A percentile compares a stretch with the other conserved stretches of the same genome.
phyloP scores from a whole-genome alignment of 805 yeast species.

The Wickerhamomyces pijperi region DNA sequence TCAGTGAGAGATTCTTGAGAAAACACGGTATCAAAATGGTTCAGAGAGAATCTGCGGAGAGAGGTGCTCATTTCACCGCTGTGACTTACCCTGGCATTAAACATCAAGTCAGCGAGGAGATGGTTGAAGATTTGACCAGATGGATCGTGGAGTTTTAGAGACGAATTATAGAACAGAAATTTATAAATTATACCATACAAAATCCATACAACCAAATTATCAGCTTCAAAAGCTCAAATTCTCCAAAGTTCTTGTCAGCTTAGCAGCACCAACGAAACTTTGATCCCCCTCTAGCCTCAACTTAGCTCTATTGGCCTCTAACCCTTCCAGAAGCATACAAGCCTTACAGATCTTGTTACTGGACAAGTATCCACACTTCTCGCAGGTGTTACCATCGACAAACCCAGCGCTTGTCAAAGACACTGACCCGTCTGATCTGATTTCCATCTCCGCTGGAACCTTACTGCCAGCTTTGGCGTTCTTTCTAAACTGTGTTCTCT shows the following conservation, averaged over 20 bases:
- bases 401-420: conserved; percentile 27
- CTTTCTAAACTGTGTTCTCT: conserved; percentile 21
- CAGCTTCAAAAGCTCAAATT: conserved; percentile 49
- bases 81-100: conserved; percentile 6
- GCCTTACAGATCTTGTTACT: conserved; percentile 89
- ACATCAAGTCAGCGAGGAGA: conserved; percentile 12
- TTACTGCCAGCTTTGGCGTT: not conserved
- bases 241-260: conserved; percentile 49
- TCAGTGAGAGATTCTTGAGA: conserved; percentile 8
- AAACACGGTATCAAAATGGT: not conserved
- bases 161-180: too few species aligned
- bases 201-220: too few species aligned
- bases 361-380: conserved; percentile 84
- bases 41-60: conserved; percentile 1
- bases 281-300: conserved; percentile 40
- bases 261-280: conserved; percentile 54
- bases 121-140: conserved; percentile 10
- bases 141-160: conserved; percentile 9
- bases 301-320: conserved; percentile 67
- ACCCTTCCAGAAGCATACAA: conserved; percentile 75
- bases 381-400: conserved; percentile 67
- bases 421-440: conserved; percentile 54
- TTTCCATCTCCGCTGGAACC: conserved; percentile 29
- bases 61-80: conserved; percentile 6
- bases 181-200: too few species aligned